A percentile compares a stretch with the other conserved stretches of the same genome.
Evolutionary conservation across 2,329 filamentous ascomycete species (phyloP).

Genomic region (Colletotrichum musae): DNA sequence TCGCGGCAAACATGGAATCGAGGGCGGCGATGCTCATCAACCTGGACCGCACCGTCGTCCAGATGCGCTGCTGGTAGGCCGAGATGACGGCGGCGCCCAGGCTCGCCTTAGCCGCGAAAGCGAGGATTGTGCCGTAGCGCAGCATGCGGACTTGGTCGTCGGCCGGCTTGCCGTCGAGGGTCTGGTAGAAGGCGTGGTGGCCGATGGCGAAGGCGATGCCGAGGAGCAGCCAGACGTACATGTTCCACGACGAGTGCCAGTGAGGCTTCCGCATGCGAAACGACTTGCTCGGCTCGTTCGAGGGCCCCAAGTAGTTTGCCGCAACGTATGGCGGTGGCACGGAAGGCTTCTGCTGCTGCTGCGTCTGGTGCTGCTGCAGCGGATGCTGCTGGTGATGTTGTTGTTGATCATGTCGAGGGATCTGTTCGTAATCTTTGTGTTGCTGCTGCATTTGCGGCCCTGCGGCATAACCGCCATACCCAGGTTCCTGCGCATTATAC

Average conservation of each 20-base stretch:
- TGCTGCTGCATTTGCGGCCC: constrained; percentile 1
- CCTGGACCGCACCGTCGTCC: constrained; percentile 43
- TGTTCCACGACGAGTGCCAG: constrained; percentile 54
- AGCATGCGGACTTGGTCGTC: constrained; percentile 52
- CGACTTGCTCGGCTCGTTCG: constrained; percentile 3
- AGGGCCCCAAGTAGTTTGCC: background rate
- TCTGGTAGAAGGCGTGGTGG: constrained; percentile 54
- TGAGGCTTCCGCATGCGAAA: constrained; percentile 4
- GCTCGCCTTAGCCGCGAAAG: constrained; percentile 54
- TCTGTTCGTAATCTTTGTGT: background rate
- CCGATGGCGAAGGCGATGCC: constrained; percentile 51
- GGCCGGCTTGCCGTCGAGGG: constrained; percentile 48
- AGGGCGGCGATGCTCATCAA: constrained; percentile 42
- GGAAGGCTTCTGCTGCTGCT: constrained; percentile 14
- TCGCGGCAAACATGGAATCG: constrained; percentile 52
- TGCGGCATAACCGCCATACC: background rate
- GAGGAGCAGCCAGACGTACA: constrained; percentile 52
- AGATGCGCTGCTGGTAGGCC: constrained; percentile 44
- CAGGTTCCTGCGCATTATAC: constrained; percentile 25
- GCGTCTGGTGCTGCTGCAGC: background rate
- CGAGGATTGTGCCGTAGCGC: constrained; percentile 53
- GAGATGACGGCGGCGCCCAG: constrained; percentile 51
- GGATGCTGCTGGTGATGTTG: background rate
- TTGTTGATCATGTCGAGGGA: background rate
- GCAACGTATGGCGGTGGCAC: constrained; percentile 18